phyloP scores from a whole-genome alignment of 2,329 filamentous ascomycete genomes.

The Phialophora chinensis region DNA sequence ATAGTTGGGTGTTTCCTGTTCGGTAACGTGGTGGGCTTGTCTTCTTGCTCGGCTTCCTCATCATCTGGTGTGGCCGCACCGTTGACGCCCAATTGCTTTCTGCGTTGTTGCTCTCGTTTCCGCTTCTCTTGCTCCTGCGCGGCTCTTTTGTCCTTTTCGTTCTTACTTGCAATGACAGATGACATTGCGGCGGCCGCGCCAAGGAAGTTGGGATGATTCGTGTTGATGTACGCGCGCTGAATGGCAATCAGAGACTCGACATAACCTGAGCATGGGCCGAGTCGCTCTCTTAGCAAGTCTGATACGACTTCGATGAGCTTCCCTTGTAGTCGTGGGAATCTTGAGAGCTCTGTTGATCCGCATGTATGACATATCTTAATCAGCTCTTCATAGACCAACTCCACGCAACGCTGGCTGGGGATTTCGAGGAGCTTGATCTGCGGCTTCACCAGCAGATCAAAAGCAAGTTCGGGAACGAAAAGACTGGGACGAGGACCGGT shows the following conservation, averaged over 20 bases:
- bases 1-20: slow-evolving; percentile 67
- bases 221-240: slow-evolving; percentile 98
- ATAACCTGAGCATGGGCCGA: slow-evolving; percentile 87
- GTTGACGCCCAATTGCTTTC: slow-evolving; percentile 83
- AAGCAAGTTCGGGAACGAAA: slow-evolving; percentile 96
- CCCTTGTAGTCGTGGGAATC: slow-evolving; percentile 90
- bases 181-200: slow-evolving; percentile 97
- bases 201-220: slow-evolving; percentile 97
- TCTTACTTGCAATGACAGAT: slow-evolving; percentile 90
- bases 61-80: slow-evolving; percentile 72
- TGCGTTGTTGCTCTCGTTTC: slow-evolving; percentile 78
- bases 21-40: slow-evolving; percentile 59
- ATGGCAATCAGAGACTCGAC: slow-evolving; percentile 98
- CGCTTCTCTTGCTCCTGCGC: slow-evolving; percentile 82
- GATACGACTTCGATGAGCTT: slow-evolving; percentile 99
- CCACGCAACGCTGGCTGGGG: slow-evolving; percentile 93
- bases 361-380: slow-evolving; percentile 99
- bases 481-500: slow-evolving; percentile 93
- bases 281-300: slow-evolving; percentile 86
- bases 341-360: slow-evolving; percentile 88
- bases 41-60: slow-evolving; percentile 69
- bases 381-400: slow-evolving; percentile 96
- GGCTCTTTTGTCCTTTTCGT: slow-evolving; percentile 87
- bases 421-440: slow-evolving; percentile 97
- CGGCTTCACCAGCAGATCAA: slow-evolving; percentile 95